Evolutionary conservation across 805 yeast species (phyloP), one percentile per base, ranked within the genome.

Genomic region (Ogataea methylovora): DNA sequence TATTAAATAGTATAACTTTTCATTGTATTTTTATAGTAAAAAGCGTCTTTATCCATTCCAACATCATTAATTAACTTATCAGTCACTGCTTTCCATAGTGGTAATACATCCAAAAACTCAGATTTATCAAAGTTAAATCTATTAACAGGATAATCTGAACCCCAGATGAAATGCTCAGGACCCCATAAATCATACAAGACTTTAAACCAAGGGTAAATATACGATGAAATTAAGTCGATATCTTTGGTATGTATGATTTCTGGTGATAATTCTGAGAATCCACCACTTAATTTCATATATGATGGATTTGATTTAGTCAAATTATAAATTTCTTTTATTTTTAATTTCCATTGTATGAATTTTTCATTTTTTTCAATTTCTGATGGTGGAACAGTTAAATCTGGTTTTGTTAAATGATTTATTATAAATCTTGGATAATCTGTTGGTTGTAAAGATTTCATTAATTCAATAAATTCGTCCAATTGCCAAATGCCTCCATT

Each of bases 111-210:
- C 9, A 5, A 9, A 4, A 10, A 15, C 4, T 24, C 29, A 8
- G 13, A 18, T 6, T 14, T 10, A 18, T 7, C 11, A 16, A 23
- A 24, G 5, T 24, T 24, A 20, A 27, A 20, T 20, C 25, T 29
- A 29, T 61, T 57, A 6, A 65, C 66, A 2, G 71, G 71, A 67
- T 67, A 65, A 39, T 65, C 67, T 38, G 66, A 60, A 4, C 68
- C 71, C 61, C 62, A 65, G 9, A 65, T 50, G 8, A 61, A 42
- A 8, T 51, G 39, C 3, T 52, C 46, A 4, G 37, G 40, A 24
- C 66, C 67, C 51, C 51, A 61, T 11, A 24, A n/a, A 0, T 52
- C 53, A 14, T 42, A 41, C 22, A 56, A 45, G 2, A 47, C 44
- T 21, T 49, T 27, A 22, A 57, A 40, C 64, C 64, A 60, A 4